These are phyloP conservation scores for Ensete glaucum DNA, from an alignment of 176 grass and related monocot genomes.

Conservation along the genomic window DNA sequence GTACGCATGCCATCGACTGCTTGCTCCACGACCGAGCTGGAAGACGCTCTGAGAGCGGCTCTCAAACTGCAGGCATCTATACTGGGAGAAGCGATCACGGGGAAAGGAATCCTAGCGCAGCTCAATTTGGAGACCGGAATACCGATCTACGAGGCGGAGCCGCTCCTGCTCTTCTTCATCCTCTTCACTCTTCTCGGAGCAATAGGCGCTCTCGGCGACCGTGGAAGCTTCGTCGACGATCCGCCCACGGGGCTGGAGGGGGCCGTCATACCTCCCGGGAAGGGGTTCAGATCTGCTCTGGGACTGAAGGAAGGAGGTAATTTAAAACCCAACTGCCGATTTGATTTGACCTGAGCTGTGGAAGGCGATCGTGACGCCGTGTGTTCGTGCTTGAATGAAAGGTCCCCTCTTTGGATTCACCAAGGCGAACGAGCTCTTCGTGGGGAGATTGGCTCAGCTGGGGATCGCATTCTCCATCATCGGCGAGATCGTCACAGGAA, in stretches of 20 bases:
- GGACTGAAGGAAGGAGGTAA: slow-evolving; percentile 88
- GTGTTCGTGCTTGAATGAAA: slow-evolving; percentile 1
- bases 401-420: slow-evolving; percentile 63
- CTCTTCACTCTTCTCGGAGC: slow-evolving; percentile 97
- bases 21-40: too few relatives aligned
- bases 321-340: too few relatives aligned
- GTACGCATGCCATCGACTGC: slow-evolving; percentile 13
- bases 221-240: slow-evolving; percentile 71
- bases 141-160: slow-evolving; percentile 98
- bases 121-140: slow-evolving; percentile 94
- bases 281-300: slow-evolving; percentile 64
- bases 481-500: slow-evolving; percentile 51
- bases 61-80: slow-evolving; percentile 48
- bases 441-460: slow-evolving; percentile 47
- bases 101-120: slow-evolving; percentile 88
- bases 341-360: too few relatives aligned
- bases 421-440: slow-evolving; percentile 64
- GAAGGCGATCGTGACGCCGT: too few relatives aligned
- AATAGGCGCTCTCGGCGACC: slow-evolving; percentile 92
- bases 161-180: slow-evolving; percentile 99
- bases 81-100: slow-evolving; percentile 94
- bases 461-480: slow-evolving; percentile 62
- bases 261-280: slow-evolving; percentile 82
- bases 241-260: slow-evolving; percentile 52
- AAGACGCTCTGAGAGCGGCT: too few relatives aligned